phyloP scores from a whole-genome alignment of 768 basidiomycete genomes.

The Tulasnella sp. region DNA sequence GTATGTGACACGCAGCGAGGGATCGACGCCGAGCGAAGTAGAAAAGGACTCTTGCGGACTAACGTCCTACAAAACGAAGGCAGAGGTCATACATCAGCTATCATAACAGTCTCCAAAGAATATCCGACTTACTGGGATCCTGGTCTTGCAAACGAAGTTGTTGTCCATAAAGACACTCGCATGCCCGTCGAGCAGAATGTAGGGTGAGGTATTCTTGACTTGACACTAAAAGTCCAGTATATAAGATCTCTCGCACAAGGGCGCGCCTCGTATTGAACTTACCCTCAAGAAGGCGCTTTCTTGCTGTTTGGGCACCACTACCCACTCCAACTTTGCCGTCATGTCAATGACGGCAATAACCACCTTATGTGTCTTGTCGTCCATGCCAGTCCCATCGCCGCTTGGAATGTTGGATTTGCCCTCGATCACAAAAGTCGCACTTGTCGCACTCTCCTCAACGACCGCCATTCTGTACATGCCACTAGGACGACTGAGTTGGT shows the following conservation, averaged over 20 bases:
- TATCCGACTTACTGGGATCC: constrained; percentile 14
- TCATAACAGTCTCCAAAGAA: background rate
- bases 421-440: constrained; percentile 17
- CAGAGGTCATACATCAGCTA: background rate
- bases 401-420: constrained; percentile 16
- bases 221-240: constrained; percentile 4
- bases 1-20: constrained; percentile 17
- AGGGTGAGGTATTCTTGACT: constrained; percentile 16
- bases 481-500: background rate
- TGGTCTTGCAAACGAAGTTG: constrained; percentile 20
- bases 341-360: constrained; percentile 17
- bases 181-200: constrained; percentile 11
- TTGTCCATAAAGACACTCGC: constrained; percentile 19
- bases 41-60: constrained; percentile 17
- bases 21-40: constrained; percentile 20
- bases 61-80: background rate
- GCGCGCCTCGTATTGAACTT: background rate
- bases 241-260: background rate
- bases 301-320: constrained; percentile 17
- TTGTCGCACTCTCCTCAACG: constrained; percentile 11
- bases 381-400: background rate
- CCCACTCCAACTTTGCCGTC: constrained; percentile 17
- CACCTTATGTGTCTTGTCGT: constrained; percentile 15
- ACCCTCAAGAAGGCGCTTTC: constrained; percentile 16
- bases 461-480: background rate